A percentile compares a stretch with the other conserved stretches of the same genome.
These are phyloP conservation scores for Petunia secreta DNA, from an alignment of 257 asterid genomes.

Conservation along the genomic window DNA sequence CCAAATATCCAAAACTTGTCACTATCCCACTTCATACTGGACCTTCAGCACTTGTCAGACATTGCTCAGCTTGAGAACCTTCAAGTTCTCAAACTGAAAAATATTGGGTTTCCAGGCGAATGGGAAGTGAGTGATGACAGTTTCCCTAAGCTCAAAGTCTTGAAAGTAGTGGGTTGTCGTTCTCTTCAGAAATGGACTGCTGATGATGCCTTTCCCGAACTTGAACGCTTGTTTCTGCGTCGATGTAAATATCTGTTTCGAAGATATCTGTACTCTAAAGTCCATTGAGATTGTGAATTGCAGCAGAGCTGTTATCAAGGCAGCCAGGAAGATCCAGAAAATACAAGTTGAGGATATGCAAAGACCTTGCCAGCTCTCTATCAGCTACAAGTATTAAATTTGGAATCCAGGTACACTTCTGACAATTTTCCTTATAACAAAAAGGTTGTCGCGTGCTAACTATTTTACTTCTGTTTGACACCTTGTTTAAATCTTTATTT, in stretches of 20 bases:
- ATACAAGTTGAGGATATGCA: no score
- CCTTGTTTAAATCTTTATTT: no score
- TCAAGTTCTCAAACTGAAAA: constrained; percentile 15
- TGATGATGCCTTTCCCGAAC: not conserved
- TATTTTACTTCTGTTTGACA: no score
- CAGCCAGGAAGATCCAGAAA: no score
- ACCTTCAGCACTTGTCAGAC: not conserved
- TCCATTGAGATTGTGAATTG: not conserved
- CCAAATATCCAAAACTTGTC: constrained; percentile 20
- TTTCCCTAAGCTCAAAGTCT: not conserved
- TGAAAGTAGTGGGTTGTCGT: not conserved
- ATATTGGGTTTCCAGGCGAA: not conserved
- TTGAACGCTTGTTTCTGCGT: not conserved
- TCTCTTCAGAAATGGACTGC: not conserved
- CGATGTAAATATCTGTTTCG: not conserved
- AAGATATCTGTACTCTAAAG: not conserved
- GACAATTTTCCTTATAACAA: no score
- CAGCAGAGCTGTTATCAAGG: not conserved
- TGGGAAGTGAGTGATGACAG: not conserved
- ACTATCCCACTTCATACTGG: not conserved
- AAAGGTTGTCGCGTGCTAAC: no score
- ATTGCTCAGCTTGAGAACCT: constrained; percentile 13
- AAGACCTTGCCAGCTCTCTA: no score
- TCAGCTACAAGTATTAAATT: no score
- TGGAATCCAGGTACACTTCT: no score